A percentile compares a stretch with the other conserved stretches of the same genome.
phyloP scores from a whole-genome alignment of 805 yeast species.

The Candida dajiaensis region DNA sequence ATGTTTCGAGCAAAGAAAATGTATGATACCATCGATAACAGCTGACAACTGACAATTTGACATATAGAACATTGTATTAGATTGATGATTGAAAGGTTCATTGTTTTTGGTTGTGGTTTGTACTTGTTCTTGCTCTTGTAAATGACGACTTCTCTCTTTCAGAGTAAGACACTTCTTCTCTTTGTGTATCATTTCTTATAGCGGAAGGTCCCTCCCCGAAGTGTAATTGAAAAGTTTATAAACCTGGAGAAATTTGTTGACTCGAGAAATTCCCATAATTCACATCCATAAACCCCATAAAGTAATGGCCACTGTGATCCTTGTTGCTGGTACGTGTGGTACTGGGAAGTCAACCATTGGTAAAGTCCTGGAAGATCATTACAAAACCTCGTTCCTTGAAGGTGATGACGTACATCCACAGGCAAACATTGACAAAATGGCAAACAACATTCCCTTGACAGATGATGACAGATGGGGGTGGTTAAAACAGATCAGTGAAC shows the following conservation, averaged over 20 bases:
- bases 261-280: too few relatives aligned
- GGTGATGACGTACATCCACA: slow-evolving; percentile 80
- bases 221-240: too few relatives aligned
- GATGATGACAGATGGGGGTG: slow-evolving; percentile 95
- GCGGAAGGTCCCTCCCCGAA: neutral
- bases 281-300: too few relatives aligned
- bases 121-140: too few relatives aligned
- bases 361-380: slow-evolving; percentile 36
- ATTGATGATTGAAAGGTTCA: too few relatives aligned
- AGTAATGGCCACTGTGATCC: slow-evolving; percentile 32
- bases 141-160: too few relatives aligned
- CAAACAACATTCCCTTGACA: slow-evolving; percentile 67
- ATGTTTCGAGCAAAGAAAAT: neutral
- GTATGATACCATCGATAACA: neutral
- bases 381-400: slow-evolving; percentile 60
- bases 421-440: slow-evolving; percentile 77
- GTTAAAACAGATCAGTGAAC: slow-evolving; percentile 49
- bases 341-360: slow-evolving; percentile 90
- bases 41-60: neutral
- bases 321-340: slow-evolving; percentile 95
- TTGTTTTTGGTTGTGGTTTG: too few relatives aligned
- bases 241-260: neutral
- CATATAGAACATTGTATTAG: too few relatives aligned
- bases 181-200: too few relatives aligned
- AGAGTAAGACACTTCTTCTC: too few relatives aligned